Evolutionary conservation across 768 basidiomycete genomes (phyloP).

Genomic region (Gymnopilus junonius): DNA sequence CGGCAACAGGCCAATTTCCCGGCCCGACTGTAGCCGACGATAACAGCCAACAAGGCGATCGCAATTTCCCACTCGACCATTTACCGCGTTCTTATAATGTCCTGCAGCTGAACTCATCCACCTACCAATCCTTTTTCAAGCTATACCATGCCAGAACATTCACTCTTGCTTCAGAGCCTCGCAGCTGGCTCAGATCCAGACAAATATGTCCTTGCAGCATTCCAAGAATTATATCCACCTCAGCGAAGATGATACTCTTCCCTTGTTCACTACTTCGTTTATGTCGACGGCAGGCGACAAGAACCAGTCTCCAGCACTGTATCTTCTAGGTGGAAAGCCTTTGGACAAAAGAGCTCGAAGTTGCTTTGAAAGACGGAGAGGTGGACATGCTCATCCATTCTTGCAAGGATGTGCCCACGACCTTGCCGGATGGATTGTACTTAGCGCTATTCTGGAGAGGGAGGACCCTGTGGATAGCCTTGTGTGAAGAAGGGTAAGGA

Average conservation of each 20-base stretch:
- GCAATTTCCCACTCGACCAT: constrained; percentile 4
- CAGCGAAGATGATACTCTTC: constrained; percentile 34
- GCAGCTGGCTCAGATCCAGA: constrained; percentile 89
- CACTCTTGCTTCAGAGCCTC: constrained; percentile 86
- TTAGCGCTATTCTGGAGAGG: constrained; percentile 84
- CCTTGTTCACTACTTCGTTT: constrained; percentile 49
- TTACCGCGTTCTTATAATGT: constrained; percentile 5
- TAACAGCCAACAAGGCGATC: constrained; percentile 11
- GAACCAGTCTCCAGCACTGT: constrained; percentile 85
- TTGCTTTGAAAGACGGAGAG: constrained; percentile 66
- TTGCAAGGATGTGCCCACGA: constrained; percentile 93
- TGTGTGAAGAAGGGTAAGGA: constrained; percentile 76
- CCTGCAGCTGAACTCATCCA: not conserved
- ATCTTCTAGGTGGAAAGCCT: constrained; percentile 88
- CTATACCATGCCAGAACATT: constrained; percentile 50
- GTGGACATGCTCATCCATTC: constrained; percentile 95
- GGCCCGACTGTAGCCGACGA: constrained; percentile 12
- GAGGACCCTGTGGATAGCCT: constrained; percentile 91
- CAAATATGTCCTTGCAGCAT: constrained; percentile 75
- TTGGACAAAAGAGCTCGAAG: constrained; percentile 97
- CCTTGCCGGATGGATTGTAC: constrained; percentile 78
- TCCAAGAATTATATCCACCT: constrained; percentile 61
- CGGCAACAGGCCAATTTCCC: not conserved
- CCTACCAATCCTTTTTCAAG: not conserved
- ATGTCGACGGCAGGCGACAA: constrained; percentile 82